Evolutionary conservation across 352 stramenopile species (phyloP), one percentile per base, ranked within the genome.

Genomic region (Phytopythium delawarense): DNA sequence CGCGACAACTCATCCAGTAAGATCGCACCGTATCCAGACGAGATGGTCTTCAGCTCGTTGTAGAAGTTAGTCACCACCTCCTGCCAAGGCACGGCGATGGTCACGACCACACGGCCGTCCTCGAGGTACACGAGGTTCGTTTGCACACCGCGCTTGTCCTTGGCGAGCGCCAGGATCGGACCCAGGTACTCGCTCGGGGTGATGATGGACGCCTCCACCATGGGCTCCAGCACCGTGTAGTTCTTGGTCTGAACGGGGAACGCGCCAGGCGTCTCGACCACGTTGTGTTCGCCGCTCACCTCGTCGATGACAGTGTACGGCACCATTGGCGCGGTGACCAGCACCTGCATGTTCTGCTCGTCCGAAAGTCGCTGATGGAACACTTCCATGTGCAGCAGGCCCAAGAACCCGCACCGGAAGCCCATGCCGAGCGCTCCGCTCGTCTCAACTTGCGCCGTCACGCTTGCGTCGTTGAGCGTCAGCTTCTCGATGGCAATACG

Each of bases 61-160:
- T 99, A 99, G 60, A 99, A 99, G 74, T 99, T 98, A 28, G 87
- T 99, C 54, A 99, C 98, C 15, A 99, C 96, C 80, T 99, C 97
- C 55, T 98, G 94, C 97, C 96, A 99, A 37, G 98, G 97, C 42
- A 99, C 88, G 51, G 87, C 67, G 54, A 98, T 97, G 23, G 90
- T 95, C 40, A 99, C 88, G 52, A 99, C 75, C 67, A 98, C 92
- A 9, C 84, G 94, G 18, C 85, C 86, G 65, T 98, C 96, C 62
- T 99, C 97, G 8, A 99, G 71, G 71, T 97, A 97, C 56, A 92
- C 84, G 57, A 98, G 88, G 65, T 98, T 98, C 16, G 95, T 97
- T 57, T 97, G 84, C n/a, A 91, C 67, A 40, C 87, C 87, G 30
- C 87, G 84, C 62, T 92, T 91, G 45, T 94, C 85, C 69, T 98